phyloP scores from a whole-genome alignment of 192 early-diverging fungal genomes.

The Thamnidium elegans region DNA sequence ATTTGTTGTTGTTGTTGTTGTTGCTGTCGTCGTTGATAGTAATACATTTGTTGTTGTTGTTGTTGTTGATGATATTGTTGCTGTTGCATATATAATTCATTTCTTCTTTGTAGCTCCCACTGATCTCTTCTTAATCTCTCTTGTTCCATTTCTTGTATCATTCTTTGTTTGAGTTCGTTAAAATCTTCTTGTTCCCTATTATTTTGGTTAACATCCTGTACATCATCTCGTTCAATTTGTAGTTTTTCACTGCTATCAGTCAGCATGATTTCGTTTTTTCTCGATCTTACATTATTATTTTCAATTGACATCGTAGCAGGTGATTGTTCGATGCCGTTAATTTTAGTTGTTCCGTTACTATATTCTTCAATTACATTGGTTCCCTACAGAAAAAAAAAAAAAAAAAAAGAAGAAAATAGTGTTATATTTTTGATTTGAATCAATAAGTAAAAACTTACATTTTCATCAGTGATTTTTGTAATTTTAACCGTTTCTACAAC shows the following conservation, averaged over 20 bases:
- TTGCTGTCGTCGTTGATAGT: not conserved
- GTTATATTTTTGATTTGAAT: too few relatives aligned
- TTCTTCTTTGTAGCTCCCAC: not conserved
- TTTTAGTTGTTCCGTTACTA: not conserved
- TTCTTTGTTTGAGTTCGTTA: not conserved
- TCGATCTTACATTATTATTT: too few relatives aligned
- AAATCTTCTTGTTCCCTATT: too few relatives aligned
- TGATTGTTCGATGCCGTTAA: not conserved
- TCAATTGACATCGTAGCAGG: too few relatives aligned
- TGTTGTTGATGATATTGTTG: not conserved
- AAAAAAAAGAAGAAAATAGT: too few relatives aligned
- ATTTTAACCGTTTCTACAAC: slow-evolving; percentile 15
- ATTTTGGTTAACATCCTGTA: not conserved
- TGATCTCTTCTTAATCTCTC: not conserved
- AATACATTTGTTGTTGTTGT: not conserved
- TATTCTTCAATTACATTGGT: slow-evolving; percentile 11
- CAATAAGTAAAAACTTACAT: slow-evolving; percentile 4
- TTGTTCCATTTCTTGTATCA: not conserved
- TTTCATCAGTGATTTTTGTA: slow-evolving; percentile 15
- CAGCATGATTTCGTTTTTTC: too few relatives aligned
- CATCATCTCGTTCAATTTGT: not conserved
- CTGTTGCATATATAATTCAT: not conserved
- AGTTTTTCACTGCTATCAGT: too few relatives aligned
- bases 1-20: not conserved
- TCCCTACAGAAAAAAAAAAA: slow-evolving; percentile 3